Evolutionary conservation across 1,284 basidiomycete genomes (phyloP).

Genomic region (Tilletia caries): DNA sequence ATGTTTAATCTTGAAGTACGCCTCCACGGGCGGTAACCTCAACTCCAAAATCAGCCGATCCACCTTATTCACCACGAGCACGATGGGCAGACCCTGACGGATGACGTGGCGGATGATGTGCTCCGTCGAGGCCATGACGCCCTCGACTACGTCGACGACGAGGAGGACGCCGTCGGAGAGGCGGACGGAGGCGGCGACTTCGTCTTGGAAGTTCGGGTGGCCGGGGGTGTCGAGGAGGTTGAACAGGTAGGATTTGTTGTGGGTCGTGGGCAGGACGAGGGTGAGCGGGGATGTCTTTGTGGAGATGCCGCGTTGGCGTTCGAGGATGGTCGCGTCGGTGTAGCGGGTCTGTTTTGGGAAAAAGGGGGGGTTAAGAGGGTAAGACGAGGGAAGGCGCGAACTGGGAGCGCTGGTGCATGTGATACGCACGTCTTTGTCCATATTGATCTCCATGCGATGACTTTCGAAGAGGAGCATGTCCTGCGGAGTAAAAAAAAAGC

Average conservation of each 20-base stretch:
- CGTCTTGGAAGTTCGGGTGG: constrained; percentile 92
- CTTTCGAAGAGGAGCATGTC: constrained; percentile 98
- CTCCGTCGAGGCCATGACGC: constrained; percentile 47
- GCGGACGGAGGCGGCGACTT: constrained; percentile 82
- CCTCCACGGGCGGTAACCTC: constrained; percentile 88
- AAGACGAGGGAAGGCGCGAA: neutral
- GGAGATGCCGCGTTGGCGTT: constrained; percentile 83
- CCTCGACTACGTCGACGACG: constrained; percentile 59
- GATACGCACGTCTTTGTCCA: constrained; percentile 33
- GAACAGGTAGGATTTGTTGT: constrained; percentile 86
- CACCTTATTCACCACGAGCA: constrained; percentile 94
- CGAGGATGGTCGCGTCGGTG: constrained; percentile 88
- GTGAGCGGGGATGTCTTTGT: constrained; percentile 97
- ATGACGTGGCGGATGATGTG: constrained; percentile 44
- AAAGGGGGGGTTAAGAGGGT: neutral
- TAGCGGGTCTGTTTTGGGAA: constrained; percentile 67
- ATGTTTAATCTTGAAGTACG: constrained; percentile 98
- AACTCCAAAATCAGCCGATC: constrained; percentile 95
- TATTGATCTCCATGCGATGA: constrained; percentile 69
- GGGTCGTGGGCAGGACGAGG: constrained; percentile 77
- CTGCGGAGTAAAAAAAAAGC: too few species aligned
- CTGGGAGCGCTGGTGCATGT: neutral
- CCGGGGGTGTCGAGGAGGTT: constrained; percentile 97
- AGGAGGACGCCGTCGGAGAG: constrained; percentile 89
- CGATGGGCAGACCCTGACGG: constrained; percentile 71